phyloP scores from a whole-genome alignment of 345 rosid genomes.

The Lepidium aucheri region DNA sequence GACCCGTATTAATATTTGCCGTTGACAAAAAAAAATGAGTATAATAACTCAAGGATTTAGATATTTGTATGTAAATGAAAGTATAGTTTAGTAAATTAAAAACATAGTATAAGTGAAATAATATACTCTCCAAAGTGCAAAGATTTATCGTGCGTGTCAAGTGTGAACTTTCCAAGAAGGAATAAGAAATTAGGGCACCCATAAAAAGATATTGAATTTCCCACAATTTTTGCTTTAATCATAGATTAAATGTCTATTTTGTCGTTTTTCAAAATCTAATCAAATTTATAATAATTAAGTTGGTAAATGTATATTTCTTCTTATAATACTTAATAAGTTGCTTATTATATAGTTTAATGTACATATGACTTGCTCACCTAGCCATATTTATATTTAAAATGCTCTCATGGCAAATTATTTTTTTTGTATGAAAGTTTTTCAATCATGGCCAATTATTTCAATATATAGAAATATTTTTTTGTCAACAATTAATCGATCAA shows the following conservation, averaged over 20 bases:
- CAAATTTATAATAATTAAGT: not conserved
- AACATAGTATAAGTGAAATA: not conserved
- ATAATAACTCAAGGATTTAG: too few relatives aligned
- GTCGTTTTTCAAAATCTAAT: constrained; percentile 10
- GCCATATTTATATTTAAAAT: not conserved
- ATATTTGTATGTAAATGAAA: too few relatives aligned
- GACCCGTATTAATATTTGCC: too few relatives aligned
- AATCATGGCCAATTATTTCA: too few relatives aligned
- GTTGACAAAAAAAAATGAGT: too few relatives aligned
- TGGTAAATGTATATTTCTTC: not conserved
- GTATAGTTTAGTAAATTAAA: too few relatives aligned
- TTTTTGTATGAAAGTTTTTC: too few relatives aligned
- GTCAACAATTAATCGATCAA: too few relatives aligned
- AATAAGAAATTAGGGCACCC: constrained; percentile 25
- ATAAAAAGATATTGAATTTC: constrained; percentile 22
- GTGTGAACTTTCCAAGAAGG: constrained; percentile 26
- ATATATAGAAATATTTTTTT: too few relatives aligned
- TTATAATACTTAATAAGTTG: not conserved
- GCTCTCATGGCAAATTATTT: not conserved
- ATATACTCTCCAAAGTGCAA: not conserved
- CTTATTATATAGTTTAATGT: not conserved
- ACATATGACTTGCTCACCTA: not conserved
- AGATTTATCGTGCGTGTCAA: constrained; percentile 31
- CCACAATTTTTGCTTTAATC: constrained; percentile 20
- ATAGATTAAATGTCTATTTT: constrained; percentile 32